phyloP scores from a whole-genome alignment of 1,139 yeast genomes.

The Blastobotrys aristatus region DNA sequence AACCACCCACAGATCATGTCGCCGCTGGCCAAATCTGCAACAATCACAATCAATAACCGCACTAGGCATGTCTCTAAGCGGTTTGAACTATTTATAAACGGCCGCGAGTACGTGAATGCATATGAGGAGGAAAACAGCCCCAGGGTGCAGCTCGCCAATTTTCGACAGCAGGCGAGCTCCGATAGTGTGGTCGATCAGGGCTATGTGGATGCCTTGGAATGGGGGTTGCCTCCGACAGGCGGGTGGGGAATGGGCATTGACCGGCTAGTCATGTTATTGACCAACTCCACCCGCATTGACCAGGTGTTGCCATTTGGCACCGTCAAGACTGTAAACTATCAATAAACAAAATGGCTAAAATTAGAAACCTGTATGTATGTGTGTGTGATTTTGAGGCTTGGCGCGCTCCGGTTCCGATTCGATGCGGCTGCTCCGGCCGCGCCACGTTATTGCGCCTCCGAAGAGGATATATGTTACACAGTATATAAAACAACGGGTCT shows the following conservation, averaged over 20 bases:
- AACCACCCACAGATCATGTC: constrained; percentile 85
- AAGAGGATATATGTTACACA: no score
- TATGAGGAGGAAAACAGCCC: constrained; percentile 97
- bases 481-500: background rate
- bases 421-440: no score
- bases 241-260: constrained; percentile 98
- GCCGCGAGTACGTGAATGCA: constrained; percentile 84
- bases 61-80: constrained; percentile 52
- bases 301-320: constrained; percentile 81
- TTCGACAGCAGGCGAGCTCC: constrained; percentile 39
- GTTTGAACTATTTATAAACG: constrained; percentile 78
- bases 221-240: constrained; percentile 96
- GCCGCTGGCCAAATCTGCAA: constrained; percentile 73
- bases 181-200: constrained; percentile 68
- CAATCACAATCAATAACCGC: constrained; percentile 25
- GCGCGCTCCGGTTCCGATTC: no score
- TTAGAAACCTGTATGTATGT: background rate
- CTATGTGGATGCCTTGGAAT: constrained; percentile 73
- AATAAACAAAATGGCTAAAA: constrained; percentile 14
- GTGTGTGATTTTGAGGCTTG: no score
- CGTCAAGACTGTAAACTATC: constrained; percentile 55
- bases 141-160: constrained; percentile 51
- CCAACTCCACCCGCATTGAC: constrained; percentile 63
- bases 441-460: no score
- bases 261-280: constrained; percentile 73